Evolutionary conservation across 1,139 yeast species (phyloP).

Genomic region (Debaryomycetaceae sp.): DNA sequence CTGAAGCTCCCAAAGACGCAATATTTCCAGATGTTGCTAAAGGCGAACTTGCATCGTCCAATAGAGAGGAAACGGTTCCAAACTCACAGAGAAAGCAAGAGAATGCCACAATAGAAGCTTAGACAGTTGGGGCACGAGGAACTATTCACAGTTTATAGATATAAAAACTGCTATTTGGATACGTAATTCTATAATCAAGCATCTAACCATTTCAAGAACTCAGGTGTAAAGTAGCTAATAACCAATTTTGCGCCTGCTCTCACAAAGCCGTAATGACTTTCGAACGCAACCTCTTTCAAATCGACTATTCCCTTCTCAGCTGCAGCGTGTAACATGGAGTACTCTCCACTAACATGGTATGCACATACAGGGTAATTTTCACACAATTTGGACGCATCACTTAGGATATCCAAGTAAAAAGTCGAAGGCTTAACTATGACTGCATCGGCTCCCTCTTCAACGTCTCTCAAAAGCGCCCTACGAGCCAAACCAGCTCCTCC

Average conservation of each 20-base stretch:
- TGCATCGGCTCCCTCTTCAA: slow-evolving; percentile 94
- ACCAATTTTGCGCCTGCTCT: slow-evolving; percentile 95
- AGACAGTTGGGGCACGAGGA: neutral
- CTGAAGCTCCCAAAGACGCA: slow-evolving; percentile 16
- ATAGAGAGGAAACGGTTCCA: slow-evolving; percentile 4
- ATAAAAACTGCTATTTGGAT: neutral
- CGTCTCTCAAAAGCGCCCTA: slow-evolving; percentile 81
- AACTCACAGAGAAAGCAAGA: neutral
- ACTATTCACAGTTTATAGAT: neutral
- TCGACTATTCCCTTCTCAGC: slow-evolving; percentile 95
- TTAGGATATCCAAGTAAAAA: slow-evolving; percentile 84
- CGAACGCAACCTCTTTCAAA: slow-evolving; percentile 85
- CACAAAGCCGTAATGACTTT: slow-evolving; percentile 83
- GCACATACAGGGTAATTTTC: slow-evolving; percentile 87
- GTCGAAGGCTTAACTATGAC: slow-evolving; percentile 96
- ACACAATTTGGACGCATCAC: slow-evolving; percentile 83
- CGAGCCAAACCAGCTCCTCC: slow-evolving; percentile 94
- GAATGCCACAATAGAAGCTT: neutral
- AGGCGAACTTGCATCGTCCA: slow-evolving; percentile 7
- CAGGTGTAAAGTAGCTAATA: slow-evolving; percentile 93
- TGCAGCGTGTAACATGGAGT: slow-evolving; percentile 97
- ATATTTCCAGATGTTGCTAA: slow-evolving; percentile 22
- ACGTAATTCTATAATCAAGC: slow-evolving; percentile 2
- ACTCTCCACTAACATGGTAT: slow-evolving; percentile 96
- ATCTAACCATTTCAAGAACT: slow-evolving; percentile 87